Percentiles rank a stretch among this genome's conserved stretches.
These are phyloP conservation scores for Penicillium griseofulvum DNA, from an alignment of 2,329 filamentous ascomycete species.

Conservation along the genomic window DNA sequence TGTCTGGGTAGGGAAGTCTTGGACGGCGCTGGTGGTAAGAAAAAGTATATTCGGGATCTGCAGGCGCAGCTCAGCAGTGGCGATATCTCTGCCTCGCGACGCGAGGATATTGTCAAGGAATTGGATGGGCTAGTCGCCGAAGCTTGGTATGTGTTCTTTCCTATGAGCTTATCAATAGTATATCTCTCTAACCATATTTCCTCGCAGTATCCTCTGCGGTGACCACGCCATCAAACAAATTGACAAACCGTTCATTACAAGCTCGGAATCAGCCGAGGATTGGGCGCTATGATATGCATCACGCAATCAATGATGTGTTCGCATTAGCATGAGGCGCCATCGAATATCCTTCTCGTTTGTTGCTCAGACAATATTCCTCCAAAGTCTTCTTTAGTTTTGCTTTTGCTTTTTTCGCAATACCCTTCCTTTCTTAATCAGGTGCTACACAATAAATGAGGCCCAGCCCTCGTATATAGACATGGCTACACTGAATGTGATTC, in stretches of 20 bases:
- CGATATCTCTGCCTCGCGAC: slow-evolving; percentile 64
- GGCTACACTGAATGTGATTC: neutral
- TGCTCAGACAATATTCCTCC: neutral
- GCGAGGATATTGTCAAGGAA: slow-evolving; percentile 82
- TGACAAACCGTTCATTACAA: slow-evolving; percentile 83
- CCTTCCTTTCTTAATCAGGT: slow-evolving; percentile 6
- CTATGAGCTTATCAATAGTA: neutral
- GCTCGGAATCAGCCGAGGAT: slow-evolving; percentile 70
- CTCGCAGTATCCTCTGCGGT: slow-evolving; percentile 77
- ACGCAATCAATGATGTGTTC: neutral
- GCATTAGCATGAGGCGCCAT: neutral
- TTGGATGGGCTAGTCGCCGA: slow-evolving; percentile 88
- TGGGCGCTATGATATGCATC: slow-evolving; percentile 64
- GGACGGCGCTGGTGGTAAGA: slow-evolving; percentile 74
- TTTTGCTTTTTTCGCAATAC: slow-evolving; percentile 9
- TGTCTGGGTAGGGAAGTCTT: slow-evolving; percentile 84
- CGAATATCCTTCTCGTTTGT: neutral
- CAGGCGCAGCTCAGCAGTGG: slow-evolving; percentile 81
- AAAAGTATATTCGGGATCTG: slow-evolving; percentile 77
- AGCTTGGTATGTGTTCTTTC: slow-evolving; percentile 64
- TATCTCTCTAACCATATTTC: slow-evolving; percentile 20
- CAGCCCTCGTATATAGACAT: slow-evolving; percentile 5
- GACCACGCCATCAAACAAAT: slow-evolving; percentile 93
- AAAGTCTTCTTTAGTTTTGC: neutral
- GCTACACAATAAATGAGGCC: neutral